Conservation (phyloP, 139 green algal species). For the Diplosphaera chodatii region DNA sequence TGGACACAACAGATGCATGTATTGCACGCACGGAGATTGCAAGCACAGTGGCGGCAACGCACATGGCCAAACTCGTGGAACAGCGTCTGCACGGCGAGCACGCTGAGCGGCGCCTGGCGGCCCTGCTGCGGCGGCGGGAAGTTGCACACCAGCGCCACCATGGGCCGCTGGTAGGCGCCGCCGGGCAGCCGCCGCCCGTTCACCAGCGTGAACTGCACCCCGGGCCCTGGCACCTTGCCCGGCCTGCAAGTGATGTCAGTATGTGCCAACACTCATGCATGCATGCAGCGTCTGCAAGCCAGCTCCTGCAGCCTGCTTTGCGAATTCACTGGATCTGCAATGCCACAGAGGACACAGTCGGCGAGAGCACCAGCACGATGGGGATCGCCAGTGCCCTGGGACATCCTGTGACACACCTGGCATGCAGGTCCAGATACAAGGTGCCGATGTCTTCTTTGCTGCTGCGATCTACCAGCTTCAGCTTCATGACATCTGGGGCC, state of each 20-base stretch:
- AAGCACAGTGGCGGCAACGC: slow-evolving; percentile 65
- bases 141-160: slow-evolving; percentile 67
- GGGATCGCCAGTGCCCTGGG: no score
- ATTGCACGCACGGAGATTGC: no score
- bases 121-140: slow-evolving; percentile 27
- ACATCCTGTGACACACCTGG: no score
- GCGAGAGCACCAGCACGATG: no score
- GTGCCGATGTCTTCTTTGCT: slow-evolving; percentile 35
- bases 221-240: background rate
- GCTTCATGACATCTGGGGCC: slow-evolving; percentile 48
- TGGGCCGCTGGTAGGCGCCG: slow-evolving; percentile 16
- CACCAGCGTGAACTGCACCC: background rate
- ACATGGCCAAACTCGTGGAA: slow-evolving; percentile 89
- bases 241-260: background rate
- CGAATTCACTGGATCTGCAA: no score
- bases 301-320: no score
- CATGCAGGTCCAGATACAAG: slow-evolving; percentile 51
- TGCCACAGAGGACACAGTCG: no score
- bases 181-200: background rate
- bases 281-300: no score
- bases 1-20: no score
- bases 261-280: no score
- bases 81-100: slow-evolving; percentile 62
- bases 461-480: slow-evolving; percentile 13
- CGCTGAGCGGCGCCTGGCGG: slow-evolving; percentile 19